Evolutionary conservation across 2,329 filamentous ascomycete genomes (phyloP), one percentile per base, ranked within the genome.

Genomic region (Trichoderma polysporum): DNA sequence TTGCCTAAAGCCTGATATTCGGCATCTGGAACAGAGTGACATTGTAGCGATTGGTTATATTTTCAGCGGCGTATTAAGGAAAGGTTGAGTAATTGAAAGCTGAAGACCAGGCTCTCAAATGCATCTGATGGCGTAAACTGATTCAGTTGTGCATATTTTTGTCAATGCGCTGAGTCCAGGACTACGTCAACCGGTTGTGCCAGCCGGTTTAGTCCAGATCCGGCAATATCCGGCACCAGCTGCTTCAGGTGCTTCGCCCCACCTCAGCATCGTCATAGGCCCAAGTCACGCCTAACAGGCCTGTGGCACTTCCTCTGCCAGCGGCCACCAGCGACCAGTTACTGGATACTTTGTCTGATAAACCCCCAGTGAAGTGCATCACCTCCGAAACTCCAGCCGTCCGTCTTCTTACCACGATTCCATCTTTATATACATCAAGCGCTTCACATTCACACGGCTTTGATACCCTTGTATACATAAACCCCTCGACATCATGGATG

Each of bases 401-500:
- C 39, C 29, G 27, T 29, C 37, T 39, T 56, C 25, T 27, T 56
- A 19, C n/a, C 35, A 64, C 29, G 41, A 50, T 33, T 56, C 27
- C 61, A 33, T 54, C 50, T 47, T 45, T 13, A 31, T 33, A 31
- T 37, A 33, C n/a, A n/a, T 15, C 50, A 64, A 19, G 29, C 22
- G 39, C 31, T 25, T 19, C 9, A 17, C 56, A 15, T 50, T 31
- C 19, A 47, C 47, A 9, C 56, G 15, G 7, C n/a, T 45, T 17
- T 31, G 17, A 53, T 33, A 45, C 37, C 17, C 47, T 19, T 50
- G 1, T 41, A 17, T 6, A 7, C n/a, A 47, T 10, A 65, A 8
- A 66, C 41, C 6, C 25, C 2, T 41, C 68, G 47, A 66, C 69
- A 72, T 35, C 74, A 93, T 93, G 90, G 88, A 91, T 83, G 91